A percentile compares a stretch with the other conserved stretches of the same genome.
Conservation (phyloP, 2,329 filamentous ascomycete species). For the Xylariaceae sp. region DNA sequence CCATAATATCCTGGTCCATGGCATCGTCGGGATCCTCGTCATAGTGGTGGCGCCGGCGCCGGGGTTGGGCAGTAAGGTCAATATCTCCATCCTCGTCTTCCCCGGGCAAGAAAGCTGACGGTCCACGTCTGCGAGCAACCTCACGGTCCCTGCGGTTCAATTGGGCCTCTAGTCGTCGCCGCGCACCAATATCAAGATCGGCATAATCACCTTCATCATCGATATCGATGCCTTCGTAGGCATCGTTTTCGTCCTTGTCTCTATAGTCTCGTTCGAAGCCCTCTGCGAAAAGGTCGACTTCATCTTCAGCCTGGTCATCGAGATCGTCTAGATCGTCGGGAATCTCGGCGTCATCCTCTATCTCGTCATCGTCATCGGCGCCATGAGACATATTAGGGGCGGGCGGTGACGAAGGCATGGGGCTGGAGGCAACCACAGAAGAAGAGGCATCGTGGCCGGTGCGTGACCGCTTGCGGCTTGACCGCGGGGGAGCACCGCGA, state of each 20-base stretch:
- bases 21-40: slow-evolving; percentile 92
- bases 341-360: slow-evolving; percentile 65
- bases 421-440: slow-evolving; percentile 52
- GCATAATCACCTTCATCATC: slow-evolving; percentile 76
- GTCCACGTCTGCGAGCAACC: slow-evolving; percentile 61
- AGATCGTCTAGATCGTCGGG: slow-evolving; percentile 71
- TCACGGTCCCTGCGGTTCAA: slow-evolving; percentile 70
- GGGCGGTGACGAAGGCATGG: slow-evolving; percentile 62
- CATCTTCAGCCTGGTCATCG: slow-evolving; percentile 76
- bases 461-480: slow-evolving; percentile 52
- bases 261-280: slow-evolving; percentile 68
- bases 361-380: slow-evolving; percentile 65
- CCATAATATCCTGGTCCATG: slow-evolving; percentile 90
- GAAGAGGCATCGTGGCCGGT: slow-evolving; percentile 47
- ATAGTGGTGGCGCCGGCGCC: slow-evolving; percentile 80
- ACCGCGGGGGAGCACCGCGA: slow-evolving; percentile 55
- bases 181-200: slow-evolving; percentile 58
- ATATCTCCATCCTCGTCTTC: slow-evolving; percentile 82
- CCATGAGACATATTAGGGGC: slow-evolving; percentile 61
- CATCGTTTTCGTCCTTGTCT: slow-evolving; percentile 60
- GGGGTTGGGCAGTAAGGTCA: slow-evolving; percentile 79
- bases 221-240: slow-evolving; percentile 65
- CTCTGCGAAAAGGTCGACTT: slow-evolving; percentile 71
- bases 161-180: slow-evolving; percentile 66
- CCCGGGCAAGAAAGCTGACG: slow-evolving; percentile 67